Percentiles rank a stretch among this genome's conserved stretches.
These are phyloP conservation scores for Calonectria ilicicola DNA, from an alignment of 2,329 filamentous ascomycete genomes.

Conservation along the genomic window DNA sequence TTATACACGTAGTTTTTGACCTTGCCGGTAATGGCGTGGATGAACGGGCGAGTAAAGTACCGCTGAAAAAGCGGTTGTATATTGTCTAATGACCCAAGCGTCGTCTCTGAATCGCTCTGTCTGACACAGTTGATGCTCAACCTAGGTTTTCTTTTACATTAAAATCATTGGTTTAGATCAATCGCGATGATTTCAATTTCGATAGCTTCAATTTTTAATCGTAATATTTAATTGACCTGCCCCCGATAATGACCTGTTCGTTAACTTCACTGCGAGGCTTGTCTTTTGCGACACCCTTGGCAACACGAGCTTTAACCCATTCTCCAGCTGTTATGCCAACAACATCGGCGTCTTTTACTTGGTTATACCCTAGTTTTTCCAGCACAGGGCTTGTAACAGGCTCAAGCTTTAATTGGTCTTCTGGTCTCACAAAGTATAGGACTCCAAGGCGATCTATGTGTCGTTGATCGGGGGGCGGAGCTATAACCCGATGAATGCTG, in stretches of 20 bases:
- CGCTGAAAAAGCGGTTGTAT: too few relatives aligned
- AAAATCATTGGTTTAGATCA: too few relatives aligned
- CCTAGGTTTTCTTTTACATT: too few relatives aligned
- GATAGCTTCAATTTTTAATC: neutral
- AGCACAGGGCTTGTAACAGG: neutral
- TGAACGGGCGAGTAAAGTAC: too few relatives aligned
- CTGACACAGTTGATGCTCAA: too few relatives aligned
- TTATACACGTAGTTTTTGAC: too few relatives aligned
- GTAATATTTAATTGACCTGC: neutral
- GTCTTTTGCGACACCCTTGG: neutral
- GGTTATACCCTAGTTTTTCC: neutral
- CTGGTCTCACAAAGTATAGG: constrained; percentile 55
- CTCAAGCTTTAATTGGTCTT: constrained; percentile 22
- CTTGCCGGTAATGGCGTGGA: too few relatives aligned
- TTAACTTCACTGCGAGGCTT: neutral
- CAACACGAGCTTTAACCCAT: neutral
- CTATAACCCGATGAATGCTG: constrained; percentile 48
- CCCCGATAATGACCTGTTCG: neutral
- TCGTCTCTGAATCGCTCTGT: too few relatives aligned
- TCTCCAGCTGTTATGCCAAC: neutral
- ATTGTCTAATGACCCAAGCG: too few relatives aligned
- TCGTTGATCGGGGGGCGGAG: constrained; percentile 23
- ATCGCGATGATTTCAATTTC: neutral
- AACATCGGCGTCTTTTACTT: neutral
- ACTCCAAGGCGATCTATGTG: constrained; percentile 24